Evolutionary conservation across 495 filamentous ascomycete genomes (phyloP).

Genomic region (Rusavskia elegans): DNA sequence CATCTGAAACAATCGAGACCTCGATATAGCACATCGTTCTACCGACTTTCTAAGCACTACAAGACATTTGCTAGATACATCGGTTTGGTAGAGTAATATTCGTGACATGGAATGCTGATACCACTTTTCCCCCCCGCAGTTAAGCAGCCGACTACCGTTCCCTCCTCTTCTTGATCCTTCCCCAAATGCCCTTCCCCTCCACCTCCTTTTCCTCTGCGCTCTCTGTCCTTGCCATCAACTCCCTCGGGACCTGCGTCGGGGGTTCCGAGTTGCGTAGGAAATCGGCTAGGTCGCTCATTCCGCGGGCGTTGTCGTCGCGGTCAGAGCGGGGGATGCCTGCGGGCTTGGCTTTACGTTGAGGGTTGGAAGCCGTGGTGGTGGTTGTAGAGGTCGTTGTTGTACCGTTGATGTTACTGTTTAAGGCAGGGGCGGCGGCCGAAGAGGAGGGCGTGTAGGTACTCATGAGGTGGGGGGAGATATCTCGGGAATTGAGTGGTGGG

Average conservation of each 20-base stretch:
- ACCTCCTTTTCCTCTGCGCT: background rate
- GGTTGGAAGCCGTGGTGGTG: background rate
- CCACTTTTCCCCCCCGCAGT: no score
- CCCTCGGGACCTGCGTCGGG: constrained; percentile 22
- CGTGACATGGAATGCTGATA: no score
- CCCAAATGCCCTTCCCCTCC: constrained; percentile 3
- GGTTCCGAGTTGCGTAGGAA: constrained; percentile 67
- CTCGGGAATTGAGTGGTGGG: constrained; percentile 4
- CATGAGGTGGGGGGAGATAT: constrained; percentile 10
- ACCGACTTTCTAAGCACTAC: no score
- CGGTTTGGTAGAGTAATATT: no score
- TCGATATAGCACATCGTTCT: no score
- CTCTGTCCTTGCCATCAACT: background rate
- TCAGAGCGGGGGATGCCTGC: constrained; percentile 10
- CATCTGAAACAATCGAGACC: no score
- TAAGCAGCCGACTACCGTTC: no score
- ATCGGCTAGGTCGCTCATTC: constrained; percentile 60
- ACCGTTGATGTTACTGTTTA: background rate
- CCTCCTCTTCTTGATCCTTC: constrained; percentile 1
- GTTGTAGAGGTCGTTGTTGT: constrained; percentile 3
- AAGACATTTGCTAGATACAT: no score
- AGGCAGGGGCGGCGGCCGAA: background rate
- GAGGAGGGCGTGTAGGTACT: background rate
- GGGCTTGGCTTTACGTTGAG: constrained; percentile 1
- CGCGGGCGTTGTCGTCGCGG: constrained; percentile 14